Evolutionary conservation across 2,329 filamentous ascomycete species (phyloP).

Genomic region (Grosmannia clavigera): DNA sequence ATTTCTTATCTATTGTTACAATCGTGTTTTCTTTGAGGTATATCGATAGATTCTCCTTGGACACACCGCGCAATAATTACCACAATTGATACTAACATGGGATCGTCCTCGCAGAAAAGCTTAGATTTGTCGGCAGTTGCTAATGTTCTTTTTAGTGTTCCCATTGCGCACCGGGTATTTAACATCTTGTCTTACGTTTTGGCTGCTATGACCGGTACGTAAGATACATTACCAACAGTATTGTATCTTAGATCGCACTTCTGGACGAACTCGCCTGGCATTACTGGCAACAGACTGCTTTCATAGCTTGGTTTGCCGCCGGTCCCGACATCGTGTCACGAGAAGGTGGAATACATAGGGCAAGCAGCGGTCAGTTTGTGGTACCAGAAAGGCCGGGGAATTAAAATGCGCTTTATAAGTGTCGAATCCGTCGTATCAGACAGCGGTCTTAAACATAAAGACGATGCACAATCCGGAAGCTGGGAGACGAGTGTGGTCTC

Average conservation of each 20-base stretch:
- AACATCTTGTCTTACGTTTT: neutral
- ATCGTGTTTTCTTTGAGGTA: neutral
- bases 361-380: neutral
- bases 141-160: neutral
- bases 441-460: neutral
- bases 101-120: slow-evolving; percentile 7
- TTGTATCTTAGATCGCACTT: neutral
- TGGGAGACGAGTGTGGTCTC: neutral
- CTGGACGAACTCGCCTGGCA: too few species aligned
- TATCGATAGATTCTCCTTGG: slow-evolving; percentile 11
- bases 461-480: neutral
- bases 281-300: too few species aligned
- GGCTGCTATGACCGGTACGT: neutral
- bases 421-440: neutral
- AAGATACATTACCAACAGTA: too few species aligned
- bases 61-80: slow-evolving; percentile 6
- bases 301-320: neutral
- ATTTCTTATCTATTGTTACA: neutral
- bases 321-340: neutral
- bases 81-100: slow-evolving; percentile 1
- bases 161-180: neutral
- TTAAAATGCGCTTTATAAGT: neutral
- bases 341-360: neutral
- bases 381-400: neutral
- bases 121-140: slow-evolving; percentile 4